phyloP scores from a whole-genome alignment of 441 rosid genomes.

The Croton setiger region DNA sequence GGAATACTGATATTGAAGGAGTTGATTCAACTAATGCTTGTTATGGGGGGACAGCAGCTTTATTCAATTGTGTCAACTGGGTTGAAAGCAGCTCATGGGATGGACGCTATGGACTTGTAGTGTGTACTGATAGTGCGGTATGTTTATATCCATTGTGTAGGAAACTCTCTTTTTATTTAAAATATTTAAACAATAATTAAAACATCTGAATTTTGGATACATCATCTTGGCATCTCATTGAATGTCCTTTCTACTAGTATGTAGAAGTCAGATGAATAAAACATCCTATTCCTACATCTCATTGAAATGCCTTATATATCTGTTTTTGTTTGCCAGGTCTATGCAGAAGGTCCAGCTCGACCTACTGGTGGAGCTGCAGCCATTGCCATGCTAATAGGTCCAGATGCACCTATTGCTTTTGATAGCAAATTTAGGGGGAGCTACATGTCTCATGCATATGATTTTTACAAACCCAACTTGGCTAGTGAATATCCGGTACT shows the following conservation, averaged over 20 bases:
- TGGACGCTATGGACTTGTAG: conserved; percentile 95
- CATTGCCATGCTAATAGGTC: conserved; percentile 85
- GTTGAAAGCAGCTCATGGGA: conserved; percentile 99
- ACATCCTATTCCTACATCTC: not conserved
- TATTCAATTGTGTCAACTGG: conserved; percentile 96
- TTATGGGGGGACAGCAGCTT: conserved; percentile 98
- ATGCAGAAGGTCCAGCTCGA: conserved; percentile 99
- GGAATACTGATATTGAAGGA: conserved; percentile 97
- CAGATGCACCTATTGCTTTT: conserved; percentile 88
- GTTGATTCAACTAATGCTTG: conserved; percentile 98
- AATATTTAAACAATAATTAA: not conserved
- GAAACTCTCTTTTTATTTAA: not conserved
- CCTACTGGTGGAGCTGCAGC: conserved; percentile 99
- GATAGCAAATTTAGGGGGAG: conserved; percentile 95
- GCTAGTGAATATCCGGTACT: conserved; percentile 99
- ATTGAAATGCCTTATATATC: conserved; percentile 1
- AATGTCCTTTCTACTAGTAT: no score
- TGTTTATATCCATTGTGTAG: conserved; percentile 16
- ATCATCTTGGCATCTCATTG: not conserved
- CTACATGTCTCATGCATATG: conserved; percentile 95
- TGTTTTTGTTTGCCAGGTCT: conserved; percentile 57
- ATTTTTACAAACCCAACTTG: conserved; percentile 97
- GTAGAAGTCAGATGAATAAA: not conserved
- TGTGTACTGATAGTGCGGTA: conserved; percentile 98
- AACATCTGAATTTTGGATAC: not conserved